Evolutionary conservation across 805 yeast species (phyloP), one percentile per base, ranked within the genome.

Genomic region (Candida nanaspora): DNA sequence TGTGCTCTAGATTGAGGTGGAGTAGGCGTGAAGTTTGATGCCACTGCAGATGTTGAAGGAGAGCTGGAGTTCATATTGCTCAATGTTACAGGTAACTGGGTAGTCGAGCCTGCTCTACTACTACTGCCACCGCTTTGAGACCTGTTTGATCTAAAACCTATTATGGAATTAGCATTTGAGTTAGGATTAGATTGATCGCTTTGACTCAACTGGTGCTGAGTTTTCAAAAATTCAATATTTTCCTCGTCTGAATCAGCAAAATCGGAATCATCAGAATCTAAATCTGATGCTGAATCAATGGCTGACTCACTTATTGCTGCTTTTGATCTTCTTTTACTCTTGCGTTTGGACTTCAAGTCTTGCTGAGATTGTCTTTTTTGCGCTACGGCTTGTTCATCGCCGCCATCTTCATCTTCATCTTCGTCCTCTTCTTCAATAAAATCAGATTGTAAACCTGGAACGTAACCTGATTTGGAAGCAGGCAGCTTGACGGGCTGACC

Each of bases 181-280:
- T 23, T 23, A 8, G 27, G 7, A 23, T 23, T 23, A 11, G 7
- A 11, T 11, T 23, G 10, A 23, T 23, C 11, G 7, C 27, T 23
- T 23, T 8, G n/a, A 11, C 27, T 23, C 27, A 23, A 11, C 11
- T 23, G 27, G 27, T 23, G 27, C 27, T 54, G 59, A 4, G 50
- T 31, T 2, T 52, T 55, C 29, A 55, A 31, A 37, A 37, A 50
- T 36, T 57, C 62, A 18, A 60, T 60, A 34, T 57, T 57, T 39
- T 60, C 63, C 33, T 57, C 60, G 41, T 59, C 63, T 0, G 61
- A 55, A 37, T 59, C 63, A 10, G 49, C 52, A 35, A 50, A 38
- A 38, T 52, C 56, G 1, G 58, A 52, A 33, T 56, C 61, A 16
- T 45, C 34, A 31, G 41, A 39, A 15, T 38, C 41, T 11, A 23